Evolutionary conservation across 1,284 basidiomycete genomes (phyloP), one percentile per base, ranked within the genome.

Genomic region (Stereum hirsutum): DNA sequence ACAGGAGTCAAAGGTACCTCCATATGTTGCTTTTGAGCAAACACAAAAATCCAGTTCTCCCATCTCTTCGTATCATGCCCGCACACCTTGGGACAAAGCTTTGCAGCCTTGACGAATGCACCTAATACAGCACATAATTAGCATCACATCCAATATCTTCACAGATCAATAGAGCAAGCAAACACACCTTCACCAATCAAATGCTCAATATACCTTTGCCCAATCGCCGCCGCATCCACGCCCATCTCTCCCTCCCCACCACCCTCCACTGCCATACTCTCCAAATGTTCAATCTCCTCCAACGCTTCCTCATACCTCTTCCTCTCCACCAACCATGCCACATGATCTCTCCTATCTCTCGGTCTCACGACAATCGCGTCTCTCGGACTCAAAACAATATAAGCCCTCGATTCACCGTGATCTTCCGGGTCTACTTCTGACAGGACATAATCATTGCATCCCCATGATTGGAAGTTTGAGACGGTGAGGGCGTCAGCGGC

Each of bases 1-100:
- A n/a, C 19, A 39, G 10, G 17, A 5, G 8, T 4, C 19, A n/a
- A 15, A 56, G 69, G 39, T 48, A 89, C 89, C 54, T 87, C 79
- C 15, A 98, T 66, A 48, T 91, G 81, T 26, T 79, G 75, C 53
- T 85, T 80, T 59, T 94, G 83, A 0, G 88, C 87, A 57, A 96
- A 98, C 7, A 81, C 67, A 57, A 96, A 95, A 58, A 98, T 89
- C 86, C 89, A 96, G 54, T 88, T 80, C 59, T 98, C 94, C 96
- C 96, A 99, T 14, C 78, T 75, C 51, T 80, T 80, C 4, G 73
- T 66, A 54, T 97, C 80, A 27, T 78, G 75, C 0, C 78, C 83
- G 46, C 97, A 85, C 1, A 97, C 90, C 57, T 89, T 90, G 0
- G 90, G 83, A 46, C 85, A 87, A n/a, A 95, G 65, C 12, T 72